A percentile compares a stretch with the other conserved stretches of the same genome.
Conservation (phyloP, 495 filamentous ascomycete genomes). For the Neurospora pannonica region DNA sequence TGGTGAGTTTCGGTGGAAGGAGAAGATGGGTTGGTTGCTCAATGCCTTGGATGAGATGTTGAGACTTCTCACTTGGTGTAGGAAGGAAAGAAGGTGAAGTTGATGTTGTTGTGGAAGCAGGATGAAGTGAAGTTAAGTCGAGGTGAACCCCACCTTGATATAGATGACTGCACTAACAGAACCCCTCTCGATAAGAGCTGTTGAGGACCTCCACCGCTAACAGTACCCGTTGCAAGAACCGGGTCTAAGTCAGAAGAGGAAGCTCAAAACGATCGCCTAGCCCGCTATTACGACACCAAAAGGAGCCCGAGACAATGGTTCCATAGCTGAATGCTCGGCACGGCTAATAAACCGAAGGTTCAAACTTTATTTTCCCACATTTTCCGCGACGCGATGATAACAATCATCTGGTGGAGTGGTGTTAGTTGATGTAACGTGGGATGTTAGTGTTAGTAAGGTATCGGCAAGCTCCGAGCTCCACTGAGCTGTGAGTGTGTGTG, state of each 20-base stretch:
- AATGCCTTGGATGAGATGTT: neutral
- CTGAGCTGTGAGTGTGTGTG: neutral
- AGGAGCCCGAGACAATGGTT: neutral
- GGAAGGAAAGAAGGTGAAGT: too few species aligned
- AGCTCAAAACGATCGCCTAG: neutral
- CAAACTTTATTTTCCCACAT: neutral
- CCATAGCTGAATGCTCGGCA: neutral
- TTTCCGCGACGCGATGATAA: neutral
- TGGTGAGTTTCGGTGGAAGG: neutral
- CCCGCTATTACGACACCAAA: neutral
- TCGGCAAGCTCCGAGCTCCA: neutral
- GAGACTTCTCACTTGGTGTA: neutral
- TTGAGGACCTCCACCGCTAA: neutral
- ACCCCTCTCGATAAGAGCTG: neutral
- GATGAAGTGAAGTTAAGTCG: neutral
- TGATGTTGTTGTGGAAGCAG: too few species aligned
- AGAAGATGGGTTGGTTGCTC: neutral
- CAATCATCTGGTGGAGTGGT: neutral
- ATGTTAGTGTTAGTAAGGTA: neutral
- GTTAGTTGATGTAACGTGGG: neutral
- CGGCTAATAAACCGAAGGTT: neutral
- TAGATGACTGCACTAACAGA: neutral
- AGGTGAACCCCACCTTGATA: neutral
- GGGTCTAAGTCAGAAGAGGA: neutral
- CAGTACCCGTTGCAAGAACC: neutral